Conservation (phyloP, 2,329 filamentous ascomycete genomes). For the Coniochaeta ligniaria region DNA sequence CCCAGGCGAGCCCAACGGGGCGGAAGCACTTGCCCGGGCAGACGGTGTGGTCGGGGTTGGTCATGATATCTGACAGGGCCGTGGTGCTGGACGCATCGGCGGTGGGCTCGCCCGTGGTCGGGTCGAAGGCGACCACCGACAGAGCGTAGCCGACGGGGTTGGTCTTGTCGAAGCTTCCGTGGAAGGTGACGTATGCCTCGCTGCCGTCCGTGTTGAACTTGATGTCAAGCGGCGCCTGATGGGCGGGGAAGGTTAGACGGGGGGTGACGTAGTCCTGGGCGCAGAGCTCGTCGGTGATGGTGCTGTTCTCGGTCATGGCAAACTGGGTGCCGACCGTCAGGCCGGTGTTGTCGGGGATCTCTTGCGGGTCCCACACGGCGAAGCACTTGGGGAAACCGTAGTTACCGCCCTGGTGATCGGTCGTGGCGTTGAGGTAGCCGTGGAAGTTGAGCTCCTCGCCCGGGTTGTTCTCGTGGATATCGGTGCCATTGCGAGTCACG, state of each 20-base stretch:
- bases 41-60: slow-evolving; percentile 40
- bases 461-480: slow-evolving; percentile 62
- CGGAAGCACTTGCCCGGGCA: slow-evolving; percentile 55
- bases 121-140: slow-evolving; percentile 28
- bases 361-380: slow-evolving; percentile 51
- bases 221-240: slow-evolving; percentile 64
- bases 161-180: slow-evolving; percentile 52
- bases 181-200: slow-evolving; percentile 60
- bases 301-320: slow-evolving; percentile 22
- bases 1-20: slow-evolving; percentile 49
- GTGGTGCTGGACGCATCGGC: slow-evolving; percentile 31
- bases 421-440: slow-evolving; percentile 43
- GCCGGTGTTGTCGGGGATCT: slow-evolving; percentile 31
- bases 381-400: slow-evolving; percentile 65
- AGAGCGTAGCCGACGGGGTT: slow-evolving; percentile 39
- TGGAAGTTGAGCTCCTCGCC: slow-evolving; percentile 70
- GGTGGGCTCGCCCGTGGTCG: slow-evolving; percentile 30
- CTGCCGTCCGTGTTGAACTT: slow-evolving; percentile 53
- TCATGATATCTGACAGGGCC: slow-evolving; percentile 44
- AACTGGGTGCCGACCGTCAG: slow-evolving; percentile 44
- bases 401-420: slow-evolving; percentile 28
- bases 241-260: slow-evolving; percentile 50
- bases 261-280: slow-evolving; percentile 37
- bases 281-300: slow-evolving; percentile 37
- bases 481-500: slow-evolving; percentile 46